A percentile compares a stretch with the other conserved stretches of the same genome.
Conservation (phyloP, 768 basidiomycete genomes). For the Pisolithus microcarpus region DNA sequence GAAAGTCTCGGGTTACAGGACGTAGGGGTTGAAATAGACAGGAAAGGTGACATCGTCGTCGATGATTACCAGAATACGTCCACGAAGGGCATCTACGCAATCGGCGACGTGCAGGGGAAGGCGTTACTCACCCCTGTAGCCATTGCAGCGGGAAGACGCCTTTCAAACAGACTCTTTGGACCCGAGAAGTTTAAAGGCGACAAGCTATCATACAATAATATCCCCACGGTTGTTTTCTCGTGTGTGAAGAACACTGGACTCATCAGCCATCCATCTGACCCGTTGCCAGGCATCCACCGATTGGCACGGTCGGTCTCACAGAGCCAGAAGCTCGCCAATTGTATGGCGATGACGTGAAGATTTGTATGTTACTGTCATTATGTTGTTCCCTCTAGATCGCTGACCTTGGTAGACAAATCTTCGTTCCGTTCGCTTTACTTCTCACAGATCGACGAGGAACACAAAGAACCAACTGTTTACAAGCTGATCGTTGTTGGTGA, state of each 20-base stretch:
- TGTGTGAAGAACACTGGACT: constrained; percentile 34
- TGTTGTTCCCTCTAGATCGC: background rate
- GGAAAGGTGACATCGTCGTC: constrained; percentile 79
- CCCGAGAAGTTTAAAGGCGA: constrained; percentile 78
- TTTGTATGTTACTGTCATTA: constrained; percentile 54
- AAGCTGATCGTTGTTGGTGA: constrained; percentile 83
- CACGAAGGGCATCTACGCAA: constrained; percentile 64
- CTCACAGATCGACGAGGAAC: constrained; percentile 80
- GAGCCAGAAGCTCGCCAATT: constrained; percentile 84
- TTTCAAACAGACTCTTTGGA: constrained; percentile 89
- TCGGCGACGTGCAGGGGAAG: constrained; percentile 93
- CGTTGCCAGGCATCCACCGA: constrained; percentile 76
- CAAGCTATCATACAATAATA: constrained; percentile 82
- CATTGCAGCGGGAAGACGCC: constrained; percentile 87
- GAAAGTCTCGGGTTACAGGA: constrained; percentile 70
- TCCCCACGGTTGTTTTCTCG: constrained; percentile 97
- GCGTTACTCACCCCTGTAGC: constrained; percentile 93
- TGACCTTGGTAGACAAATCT: constrained; percentile 54
- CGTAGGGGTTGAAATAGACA: constrained; percentile 64
- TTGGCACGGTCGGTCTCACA: constrained; percentile 92
- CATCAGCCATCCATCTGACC: constrained; percentile 3
- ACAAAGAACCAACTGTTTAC: constrained; percentile 94
- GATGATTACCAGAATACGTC: constrained; percentile 87
- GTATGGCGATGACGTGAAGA: constrained; percentile 85
- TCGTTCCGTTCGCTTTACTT: constrained; percentile 85